Evolutionary conservation across 1,139 yeast species (phyloP).

Genomic region (Meyerozyma athensensis): DNA sequence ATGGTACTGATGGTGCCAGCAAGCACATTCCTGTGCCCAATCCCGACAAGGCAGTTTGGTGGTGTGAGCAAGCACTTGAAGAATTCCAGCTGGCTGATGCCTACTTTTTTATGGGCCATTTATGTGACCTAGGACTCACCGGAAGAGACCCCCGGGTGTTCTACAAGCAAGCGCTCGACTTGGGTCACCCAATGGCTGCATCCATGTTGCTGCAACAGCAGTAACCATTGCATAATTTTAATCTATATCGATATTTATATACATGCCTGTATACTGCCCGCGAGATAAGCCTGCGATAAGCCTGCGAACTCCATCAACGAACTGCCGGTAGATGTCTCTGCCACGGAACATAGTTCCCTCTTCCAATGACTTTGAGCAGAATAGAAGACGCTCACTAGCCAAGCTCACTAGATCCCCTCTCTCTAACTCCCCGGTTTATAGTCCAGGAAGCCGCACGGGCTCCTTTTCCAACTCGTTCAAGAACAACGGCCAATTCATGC

Average conservation of each 20-base stretch:
- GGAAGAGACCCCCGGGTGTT: slow-evolving; percentile 10
- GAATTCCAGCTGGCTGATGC: slow-evolving; percentile 73
- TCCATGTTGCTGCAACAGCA: not conserved
- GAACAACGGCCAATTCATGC: slow-evolving; percentile 23
- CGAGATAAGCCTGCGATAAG: not conserved
- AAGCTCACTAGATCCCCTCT: slow-evolving; percentile 29
- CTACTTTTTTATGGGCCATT: slow-evolving; percentile 77
- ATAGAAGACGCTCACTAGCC: slow-evolving; percentile 32
- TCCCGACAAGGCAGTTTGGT: slow-evolving; percentile 74
- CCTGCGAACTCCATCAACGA: not conserved
- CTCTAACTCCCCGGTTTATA: slow-evolving; percentile 24
- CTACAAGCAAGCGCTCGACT: slow-evolving; percentile 6
- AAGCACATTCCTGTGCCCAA: slow-evolving; percentile 56
- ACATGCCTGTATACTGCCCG: not conserved
- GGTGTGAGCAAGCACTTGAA: slow-evolving; percentile 87
- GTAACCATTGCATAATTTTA: not conserved
- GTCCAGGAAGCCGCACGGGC: slow-evolving; percentile 12
- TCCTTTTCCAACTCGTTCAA: slow-evolving; percentile 23
- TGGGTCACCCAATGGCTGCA: slow-evolving; percentile 6
- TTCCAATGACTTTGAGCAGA: slow-evolving; percentile 5
- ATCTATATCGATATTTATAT: no score
- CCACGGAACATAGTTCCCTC: slow-evolving; percentile 17
- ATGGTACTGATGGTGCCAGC: slow-evolving; percentile 63
- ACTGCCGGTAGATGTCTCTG: slow-evolving; percentile 17
- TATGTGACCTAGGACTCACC: slow-evolving; percentile 67